phyloP scores from a whole-genome alignment of 352 stramenopile species.

The Chloridella minuta region DNA sequence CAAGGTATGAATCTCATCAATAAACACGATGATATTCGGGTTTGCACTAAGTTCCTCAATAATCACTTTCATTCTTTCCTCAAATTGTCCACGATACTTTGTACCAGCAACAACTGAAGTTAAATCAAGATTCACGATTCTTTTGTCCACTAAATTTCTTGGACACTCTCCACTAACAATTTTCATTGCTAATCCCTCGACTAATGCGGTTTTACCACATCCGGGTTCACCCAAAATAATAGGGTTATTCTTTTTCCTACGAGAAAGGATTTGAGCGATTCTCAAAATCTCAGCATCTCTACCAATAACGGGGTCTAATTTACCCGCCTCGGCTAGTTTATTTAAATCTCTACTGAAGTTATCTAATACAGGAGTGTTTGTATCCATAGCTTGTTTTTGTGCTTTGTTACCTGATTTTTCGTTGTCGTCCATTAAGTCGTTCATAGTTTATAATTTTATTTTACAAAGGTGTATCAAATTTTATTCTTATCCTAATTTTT shows the following conservation, averaged over 20 bases:
- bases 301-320: slow-evolving; percentile 88
- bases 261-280: slow-evolving; percentile 61
- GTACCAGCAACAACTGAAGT: slow-evolving; percentile 70
- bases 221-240: slow-evolving; percentile 79
- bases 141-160: no score
- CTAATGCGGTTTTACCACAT: slow-evolving; percentile 64
- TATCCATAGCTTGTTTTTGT: no score
- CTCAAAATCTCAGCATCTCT: slow-evolving; percentile 76
- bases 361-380: no score
- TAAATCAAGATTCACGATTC: no score
- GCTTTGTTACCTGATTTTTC: no score
- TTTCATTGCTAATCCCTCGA: slow-evolving; percentile 60
- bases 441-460: no score
- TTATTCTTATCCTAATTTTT: no score
- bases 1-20: slow-evolving; percentile 86
- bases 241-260: slow-evolving; percentile 89
- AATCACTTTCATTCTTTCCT: slow-evolving; percentile 72
- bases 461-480: no score
- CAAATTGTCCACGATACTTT: slow-evolving; percentile 92
- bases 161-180: no score
- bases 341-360: no score
- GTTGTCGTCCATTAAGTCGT: no score
- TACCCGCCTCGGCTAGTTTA: slow-evolving; percentile 59
- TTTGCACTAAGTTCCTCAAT: slow-evolving; percentile 61
- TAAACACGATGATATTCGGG: slow-evolving; percentile 89